These are phyloP conservation scores for Aspergillus campestris DNA, from an alignment of 495 filamentous ascomycete species.

Conservation along the genomic window DNA sequence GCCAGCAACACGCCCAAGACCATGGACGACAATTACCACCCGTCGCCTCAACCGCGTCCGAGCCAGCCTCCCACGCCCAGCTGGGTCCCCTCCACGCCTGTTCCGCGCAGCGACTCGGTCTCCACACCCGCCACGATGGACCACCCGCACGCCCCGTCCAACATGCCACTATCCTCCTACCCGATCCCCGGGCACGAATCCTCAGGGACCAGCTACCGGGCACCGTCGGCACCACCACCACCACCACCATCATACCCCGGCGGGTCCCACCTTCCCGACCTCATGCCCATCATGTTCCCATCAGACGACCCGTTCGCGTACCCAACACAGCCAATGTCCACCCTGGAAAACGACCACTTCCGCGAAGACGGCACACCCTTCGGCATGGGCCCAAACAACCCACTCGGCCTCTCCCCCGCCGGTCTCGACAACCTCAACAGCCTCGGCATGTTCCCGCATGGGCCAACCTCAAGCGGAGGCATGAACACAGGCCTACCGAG, in stretches of 20 bases:
- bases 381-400: constrained; percentile 6
- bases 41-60: constrained; percentile 5
- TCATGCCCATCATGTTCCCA: constrained; percentile 88
- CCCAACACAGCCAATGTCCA: constrained; percentile 72
- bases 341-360: constrained; percentile 47
- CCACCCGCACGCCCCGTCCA: constrained; percentile 14
- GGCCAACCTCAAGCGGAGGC: too few species aligned
- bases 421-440: constrained; percentile 5
- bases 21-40: constrained; percentile 22
- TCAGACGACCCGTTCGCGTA: constrained; percentile 86
- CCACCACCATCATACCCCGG: constrained; percentile 14
- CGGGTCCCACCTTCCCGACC: constrained; percentile 50
- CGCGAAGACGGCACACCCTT: constrained; percentile 17
- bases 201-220: constrained; percentile 15
- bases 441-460: too few species aligned
- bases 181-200: constrained; percentile 9
- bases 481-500: too few species aligned
- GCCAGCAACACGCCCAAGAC: constrained; percentile 19
- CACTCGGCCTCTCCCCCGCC: constrained; percentile 7
- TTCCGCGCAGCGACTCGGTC: constrained; percentile 24
- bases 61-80: constrained; percentile 15
- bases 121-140: constrained; percentile 18
- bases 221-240: constrained; percentile 5
- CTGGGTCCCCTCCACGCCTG: constrained; percentile 26
- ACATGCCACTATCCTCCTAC: constrained; percentile 11